Conservation (phyloP, 2,329 filamentous ascomycete genomes). For the Colletotrichum coccodes region DNA sequence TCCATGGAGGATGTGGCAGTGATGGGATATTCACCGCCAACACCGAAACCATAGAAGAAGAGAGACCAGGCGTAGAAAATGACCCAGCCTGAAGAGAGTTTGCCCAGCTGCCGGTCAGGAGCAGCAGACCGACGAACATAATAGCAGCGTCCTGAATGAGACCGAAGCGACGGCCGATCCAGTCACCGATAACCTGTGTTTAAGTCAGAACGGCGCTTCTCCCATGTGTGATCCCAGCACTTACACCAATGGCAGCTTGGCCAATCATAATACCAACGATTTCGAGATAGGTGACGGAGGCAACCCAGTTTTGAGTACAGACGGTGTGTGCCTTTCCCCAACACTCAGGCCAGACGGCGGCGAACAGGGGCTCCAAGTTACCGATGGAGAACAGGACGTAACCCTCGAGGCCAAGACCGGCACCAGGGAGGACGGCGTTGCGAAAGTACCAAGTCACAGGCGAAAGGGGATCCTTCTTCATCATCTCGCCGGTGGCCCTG, state of each 20-base stretch:
- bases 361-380: slow-evolving; percentile 86
- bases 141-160: slow-evolving; percentile 93
- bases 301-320: slow-evolving; percentile 84
- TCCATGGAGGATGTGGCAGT: slow-evolving; percentile 96
- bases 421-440: slow-evolving; percentile 92
- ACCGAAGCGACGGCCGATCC: slow-evolving; percentile 93
- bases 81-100: slow-evolving; percentile 88
- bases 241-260: slow-evolving; percentile 86
- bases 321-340: slow-evolving; percentile 72
- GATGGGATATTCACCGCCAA: slow-evolving; percentile 94
- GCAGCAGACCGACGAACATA: slow-evolving; percentile 93
- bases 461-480: slow-evolving; percentile 86
- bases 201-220: not conserved
- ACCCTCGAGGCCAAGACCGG: slow-evolving; percentile 90
- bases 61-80: slow-evolving; percentile 96
- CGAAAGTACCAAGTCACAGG: slow-evolving; percentile 88
- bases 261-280: slow-evolving; percentile 95
- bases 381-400: slow-evolving; percentile 98
- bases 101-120: slow-evolving; percentile 94
- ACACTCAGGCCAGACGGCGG: slow-evolving; percentile 79
- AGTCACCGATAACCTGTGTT: slow-evolving; percentile 66
- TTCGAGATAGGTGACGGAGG: slow-evolving; percentile 89
- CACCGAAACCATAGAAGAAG: slow-evolving; percentile 77
- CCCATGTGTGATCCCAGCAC: slow-evolving; percentile 34
- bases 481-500: slow-evolving; percentile 76